Percentiles rank a stretch among this genome's conserved stretches.
Conservation (phyloP, 2,329 filamentous ascomycete genomes). For the Colletotrichum euphorbiae region DNA sequence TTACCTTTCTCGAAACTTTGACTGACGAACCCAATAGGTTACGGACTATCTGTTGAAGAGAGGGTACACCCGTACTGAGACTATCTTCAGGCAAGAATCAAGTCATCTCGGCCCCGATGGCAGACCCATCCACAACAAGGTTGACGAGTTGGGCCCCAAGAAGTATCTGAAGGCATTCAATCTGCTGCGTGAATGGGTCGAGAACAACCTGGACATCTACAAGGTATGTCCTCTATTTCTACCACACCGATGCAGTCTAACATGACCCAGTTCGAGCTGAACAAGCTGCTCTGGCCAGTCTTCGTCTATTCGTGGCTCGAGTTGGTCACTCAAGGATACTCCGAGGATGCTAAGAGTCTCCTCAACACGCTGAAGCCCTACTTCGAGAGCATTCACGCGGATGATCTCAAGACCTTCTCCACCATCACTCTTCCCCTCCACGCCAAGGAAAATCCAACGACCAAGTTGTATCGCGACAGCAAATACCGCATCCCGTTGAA, state of each 20-base stretch:
- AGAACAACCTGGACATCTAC: constrained; percentile 93
- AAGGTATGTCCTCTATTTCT: constrained; percentile 66
- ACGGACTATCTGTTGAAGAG: constrained; percentile 97
- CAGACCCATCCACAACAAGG: constrained; percentile 73
- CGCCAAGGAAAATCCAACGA: constrained; percentile 78
- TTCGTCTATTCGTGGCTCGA: constrained; percentile 94
- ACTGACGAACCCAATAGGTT: constrained; percentile 59
- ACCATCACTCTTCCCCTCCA: constrained; percentile 83
- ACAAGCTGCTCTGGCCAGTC: constrained; percentile 89
- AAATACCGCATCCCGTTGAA: constrained; percentile 94
- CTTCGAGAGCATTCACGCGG: constrained; percentile 82
- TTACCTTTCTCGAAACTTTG: neutral
- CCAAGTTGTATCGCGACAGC: constrained; percentile 84
- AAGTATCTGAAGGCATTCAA: constrained; percentile 83
- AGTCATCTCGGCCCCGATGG: constrained; percentile 85
- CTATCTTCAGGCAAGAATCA: constrained; percentile 91
- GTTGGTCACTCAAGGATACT: constrained; percentile 78
- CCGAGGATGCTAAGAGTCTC: constrained; percentile 79
- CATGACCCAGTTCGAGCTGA: constrained; percentile 77
- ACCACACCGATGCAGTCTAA: constrained; percentile 40
- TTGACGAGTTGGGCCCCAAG: constrained; percentile 77
- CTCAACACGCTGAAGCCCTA: constrained; percentile 73
- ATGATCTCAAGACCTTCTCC: constrained; percentile 82
- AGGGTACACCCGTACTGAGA: constrained; percentile 92
- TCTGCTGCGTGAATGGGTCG: constrained; percentile 83